Base-by-base conservation (phyloP, 805 yeast genomes). In the Starmerella khaoyaiensis region DNA sequence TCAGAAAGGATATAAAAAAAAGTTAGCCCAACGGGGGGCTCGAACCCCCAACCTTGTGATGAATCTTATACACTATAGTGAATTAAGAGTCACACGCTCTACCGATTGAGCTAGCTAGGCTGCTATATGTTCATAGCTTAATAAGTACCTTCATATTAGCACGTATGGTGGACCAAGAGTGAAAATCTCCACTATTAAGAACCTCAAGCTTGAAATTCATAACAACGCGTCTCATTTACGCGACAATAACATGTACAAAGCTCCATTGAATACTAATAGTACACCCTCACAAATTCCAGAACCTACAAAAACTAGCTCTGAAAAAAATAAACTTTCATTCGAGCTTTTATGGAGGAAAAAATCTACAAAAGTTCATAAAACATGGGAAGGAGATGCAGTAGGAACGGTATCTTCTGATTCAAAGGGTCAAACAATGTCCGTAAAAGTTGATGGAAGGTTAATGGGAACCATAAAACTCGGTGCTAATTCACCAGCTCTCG, bases 321-420 rank as follows among this genome's bases (percentile, higher is more conserved):
- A n/a, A n/a, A n/a, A n/a, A n/a, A n/a, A n/a, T n/a, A 17, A 18
- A 8, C 6, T 15, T 4, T 19, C 4, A 1, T 37, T 21, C 28
- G 42, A 44, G 9, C 71, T 74, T 5, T 67, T 80, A 46, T 79
- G 77, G 68, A 62, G 98, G 23, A 83, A 82, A 55, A 65, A 66
- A 28, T 64, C 87, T 0, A 65, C 61, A 22, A 82, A 79, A 58
- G 83, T 87, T 63, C 74, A 84, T 56, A 86, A 86, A 54, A 75
- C 83, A 0, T 90, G 98, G 98, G 93, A 82, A 38, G 94, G 93
- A 2, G 97, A 90, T 59, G 97, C 94, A 0, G 57, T 21, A 5
- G 48, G 43, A 17, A 10, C 8, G 2, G 26, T 42, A 1, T 18
- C 14, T 4, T n/a, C n/a, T n/a, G n/a, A n/a, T n/a, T n/a, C n/a